phyloP scores from a whole-genome alignment of 208 protist species.

The Leishmania lainsoni region DNA sequence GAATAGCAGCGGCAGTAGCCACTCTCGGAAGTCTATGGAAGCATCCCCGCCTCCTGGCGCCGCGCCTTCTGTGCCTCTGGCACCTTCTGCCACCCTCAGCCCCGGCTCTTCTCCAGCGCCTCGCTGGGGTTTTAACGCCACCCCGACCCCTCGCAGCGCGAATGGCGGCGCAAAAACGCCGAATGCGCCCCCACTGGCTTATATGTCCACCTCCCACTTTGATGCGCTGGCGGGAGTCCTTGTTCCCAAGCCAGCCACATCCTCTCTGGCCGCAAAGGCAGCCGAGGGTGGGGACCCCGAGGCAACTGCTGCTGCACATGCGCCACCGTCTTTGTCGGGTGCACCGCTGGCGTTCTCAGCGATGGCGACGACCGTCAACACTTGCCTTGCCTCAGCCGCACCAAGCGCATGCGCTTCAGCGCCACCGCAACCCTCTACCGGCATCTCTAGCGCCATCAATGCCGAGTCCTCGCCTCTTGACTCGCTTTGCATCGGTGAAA shows the following conservation, averaged over 20 bases:
- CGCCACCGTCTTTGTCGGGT: background rate
- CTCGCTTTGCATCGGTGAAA: constrained; percentile 14
- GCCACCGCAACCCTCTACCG: background rate
- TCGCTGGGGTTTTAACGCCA: constrained; percentile 20
- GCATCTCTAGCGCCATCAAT: background rate
- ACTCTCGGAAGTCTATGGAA: constrained; percentile 12
- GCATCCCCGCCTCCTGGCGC: background rate
- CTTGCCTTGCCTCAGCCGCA: background rate
- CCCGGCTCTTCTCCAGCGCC: constrained; percentile 4
- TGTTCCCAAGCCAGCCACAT: constrained; percentile 11
- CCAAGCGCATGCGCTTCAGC: constrained; percentile 1
- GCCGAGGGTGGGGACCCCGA: background rate
- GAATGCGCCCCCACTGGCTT: background rate
- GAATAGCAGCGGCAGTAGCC: background rate
- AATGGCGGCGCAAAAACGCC: constrained; percentile 1
- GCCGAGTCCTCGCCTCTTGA: constrained; percentile 13
- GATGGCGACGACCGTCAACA: background rate
- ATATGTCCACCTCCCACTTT: constrained; percentile 1
- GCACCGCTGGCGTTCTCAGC: constrained; percentile 13
- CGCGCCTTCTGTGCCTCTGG: background rate
- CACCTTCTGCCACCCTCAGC: background rate
- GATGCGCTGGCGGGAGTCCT: constrained; percentile 7
- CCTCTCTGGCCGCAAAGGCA: background rate
- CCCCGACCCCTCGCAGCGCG: constrained; percentile 20
- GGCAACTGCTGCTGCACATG: background rate